Percentiles rank a stretch among this genome's conserved stretches.
Evolutionary conservation across 2,329 filamentous ascomycete genomes (phyloP).

Genomic region (Aschersonia sp.): DNA sequence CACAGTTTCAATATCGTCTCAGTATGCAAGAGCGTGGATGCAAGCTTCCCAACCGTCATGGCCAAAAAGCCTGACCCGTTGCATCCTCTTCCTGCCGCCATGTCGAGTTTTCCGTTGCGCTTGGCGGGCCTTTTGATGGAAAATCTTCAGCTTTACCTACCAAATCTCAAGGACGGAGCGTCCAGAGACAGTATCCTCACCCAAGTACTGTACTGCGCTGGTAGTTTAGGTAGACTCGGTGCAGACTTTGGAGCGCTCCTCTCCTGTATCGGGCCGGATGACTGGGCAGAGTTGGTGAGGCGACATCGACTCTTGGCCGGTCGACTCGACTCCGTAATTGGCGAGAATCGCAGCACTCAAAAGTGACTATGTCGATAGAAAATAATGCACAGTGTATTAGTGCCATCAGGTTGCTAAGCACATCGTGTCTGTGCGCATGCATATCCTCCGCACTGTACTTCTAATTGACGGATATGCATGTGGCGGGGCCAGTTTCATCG

Average conservation of each 20-base stretch:
- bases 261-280: slow-evolving; percentile 40
- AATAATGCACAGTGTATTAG: no score
- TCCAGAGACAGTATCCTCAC: slow-evolving; percentile 79
- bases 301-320: slow-evolving; percentile 78
- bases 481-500: no score
- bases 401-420: no score
- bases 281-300: slow-evolving; percentile 84
- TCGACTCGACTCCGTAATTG: slow-evolving; percentile 55
- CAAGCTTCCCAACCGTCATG: slow-evolving; percentile 17
- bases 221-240: slow-evolving; percentile 76
- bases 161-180: slow-evolving; percentile 65
- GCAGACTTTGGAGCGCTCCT: slow-evolving; percentile 88
- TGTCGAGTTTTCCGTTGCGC: slow-evolving; percentile 75
- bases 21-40: slow-evolving; percentile 74
- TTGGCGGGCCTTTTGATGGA: slow-evolving; percentile 69
- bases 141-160: slow-evolving; percentile 62
- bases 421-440: no score
- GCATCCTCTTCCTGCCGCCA: slow-evolving; percentile 55
- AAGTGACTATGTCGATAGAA: no score
- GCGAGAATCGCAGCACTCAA: slow-evolving; percentile 24
- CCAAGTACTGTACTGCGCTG: slow-evolving; percentile 85
- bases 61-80: slow-evolving; percentile 19
- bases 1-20: slow-evolving; percentile 94
- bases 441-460: no score
- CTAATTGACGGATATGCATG: no score